These are phyloP conservation scores for Mimosa pudica DNA, from an alignment of 306 rosid genomes.

Conservation along the genomic window DNA sequence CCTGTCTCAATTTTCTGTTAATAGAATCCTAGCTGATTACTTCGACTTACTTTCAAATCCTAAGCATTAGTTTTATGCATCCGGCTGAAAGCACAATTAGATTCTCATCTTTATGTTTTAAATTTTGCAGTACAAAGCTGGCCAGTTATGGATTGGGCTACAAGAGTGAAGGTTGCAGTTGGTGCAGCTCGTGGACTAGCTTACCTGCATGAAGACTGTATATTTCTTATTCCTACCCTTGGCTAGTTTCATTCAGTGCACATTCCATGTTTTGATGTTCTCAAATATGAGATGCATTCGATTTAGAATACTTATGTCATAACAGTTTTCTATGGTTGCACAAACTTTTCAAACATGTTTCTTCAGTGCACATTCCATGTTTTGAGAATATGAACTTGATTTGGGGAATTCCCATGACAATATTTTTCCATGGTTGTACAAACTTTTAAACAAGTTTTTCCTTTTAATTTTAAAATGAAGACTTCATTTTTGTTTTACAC, in stretches of 20 bases:
- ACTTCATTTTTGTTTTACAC: background rate
- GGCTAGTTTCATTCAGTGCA: background rate
- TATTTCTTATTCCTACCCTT: constrained; percentile 37
- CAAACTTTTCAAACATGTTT: background rate
- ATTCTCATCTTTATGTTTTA: constrained; percentile 23
- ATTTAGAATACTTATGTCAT: background rate
- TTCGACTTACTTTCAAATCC: constrained; percentile 10
- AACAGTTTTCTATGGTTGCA: constrained; percentile 1
- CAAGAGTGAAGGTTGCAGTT: constrained; percentile 85
- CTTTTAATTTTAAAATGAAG: constrained; percentile 18
- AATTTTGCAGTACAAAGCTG: constrained; percentile 52
- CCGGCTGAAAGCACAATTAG: constrained; percentile 13
- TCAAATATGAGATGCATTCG: background rate
- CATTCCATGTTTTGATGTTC: background rate
- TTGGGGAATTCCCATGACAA: background rate
- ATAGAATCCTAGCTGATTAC: background rate
- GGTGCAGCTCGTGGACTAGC: constrained; percentile 99
- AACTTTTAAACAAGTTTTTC: background rate
- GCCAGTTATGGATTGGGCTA: constrained; percentile 79
- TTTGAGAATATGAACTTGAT: background rate
- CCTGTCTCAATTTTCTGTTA: background rate
- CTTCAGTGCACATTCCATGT: background rate
- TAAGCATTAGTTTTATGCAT: constrained; percentile 21
- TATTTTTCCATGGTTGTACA: constrained; percentile 2
- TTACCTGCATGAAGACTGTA: constrained; percentile 96